These are phyloP conservation scores for Pyrus pyrifolia DNA, from an alignment of 306 rosid species.

Conservation along the genomic window DNA sequence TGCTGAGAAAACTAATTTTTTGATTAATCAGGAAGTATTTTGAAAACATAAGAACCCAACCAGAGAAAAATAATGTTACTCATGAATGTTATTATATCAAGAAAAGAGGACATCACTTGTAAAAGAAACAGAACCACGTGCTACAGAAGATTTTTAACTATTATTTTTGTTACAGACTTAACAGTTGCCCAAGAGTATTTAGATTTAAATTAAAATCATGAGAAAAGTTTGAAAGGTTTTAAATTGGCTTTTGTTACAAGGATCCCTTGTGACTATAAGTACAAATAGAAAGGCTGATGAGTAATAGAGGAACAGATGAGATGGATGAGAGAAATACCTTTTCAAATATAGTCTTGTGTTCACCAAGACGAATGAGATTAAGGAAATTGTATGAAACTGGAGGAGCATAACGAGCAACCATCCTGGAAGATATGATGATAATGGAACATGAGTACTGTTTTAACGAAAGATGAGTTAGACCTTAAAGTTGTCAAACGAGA, in stretches of 20 bases:
- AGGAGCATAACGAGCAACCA: conserved; percentile 99
- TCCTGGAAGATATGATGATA: conserved; percentile 37
- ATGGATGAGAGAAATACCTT: conserved; percentile 39
- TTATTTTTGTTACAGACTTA: background rate
- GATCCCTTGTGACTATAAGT: background rate
- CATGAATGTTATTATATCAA: background rate
- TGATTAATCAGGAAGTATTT: background rate
- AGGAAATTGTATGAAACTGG: conserved; percentile 93
- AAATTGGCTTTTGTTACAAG: background rate
- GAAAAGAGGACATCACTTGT: background rate
- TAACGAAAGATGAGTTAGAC: conserved; percentile 6
- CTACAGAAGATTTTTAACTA: background rate
- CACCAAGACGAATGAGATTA: conserved; percentile 71
- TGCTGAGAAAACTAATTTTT: background rate
- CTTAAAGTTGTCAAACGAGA: background rate
- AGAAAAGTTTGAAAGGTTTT: background rate
- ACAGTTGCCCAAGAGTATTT: background rate
- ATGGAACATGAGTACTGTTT: conserved; percentile 11
- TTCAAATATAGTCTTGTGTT: conserved; percentile 68
- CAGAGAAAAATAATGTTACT: background rate
- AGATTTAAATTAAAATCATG: background rate
- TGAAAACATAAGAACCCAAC: background rate
- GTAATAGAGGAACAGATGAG: background rate
- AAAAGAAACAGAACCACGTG: background rate
- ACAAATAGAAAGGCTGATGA: background rate